Percentiles rank a stretch among this genome's conserved stretches.
These are phyloP conservation scores for Mucor plumbeus DNA, from an alignment of 371 early-diverging fungal species.

Conservation along the genomic window DNA sequence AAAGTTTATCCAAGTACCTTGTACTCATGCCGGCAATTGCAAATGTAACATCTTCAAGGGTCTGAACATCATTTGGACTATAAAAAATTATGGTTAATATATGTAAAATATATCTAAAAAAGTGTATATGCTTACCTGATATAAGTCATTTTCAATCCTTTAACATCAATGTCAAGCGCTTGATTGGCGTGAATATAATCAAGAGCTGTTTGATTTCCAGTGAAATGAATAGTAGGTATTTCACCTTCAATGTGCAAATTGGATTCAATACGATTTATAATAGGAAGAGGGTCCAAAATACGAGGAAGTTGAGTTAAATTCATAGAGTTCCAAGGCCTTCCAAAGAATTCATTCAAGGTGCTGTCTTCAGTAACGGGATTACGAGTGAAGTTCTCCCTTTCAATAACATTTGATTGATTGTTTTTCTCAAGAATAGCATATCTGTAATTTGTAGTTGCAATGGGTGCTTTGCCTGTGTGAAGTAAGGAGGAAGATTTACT, in stretches of 20 bases:
- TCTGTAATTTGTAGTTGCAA: constrained; percentile 8
- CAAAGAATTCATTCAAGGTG: constrained; percentile 26
- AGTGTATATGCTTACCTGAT: constrained; percentile 28
- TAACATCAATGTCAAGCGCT: constrained; percentile 14
- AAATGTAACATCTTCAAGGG: constrained; percentile 18
- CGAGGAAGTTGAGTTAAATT: constrained; percentile 11
- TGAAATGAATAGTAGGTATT: constrained; percentile 34
- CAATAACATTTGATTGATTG: not conserved
- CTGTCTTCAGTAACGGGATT: not conserved
- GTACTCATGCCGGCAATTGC: constrained; percentile 34
- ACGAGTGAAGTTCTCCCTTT: constrained; percentile 23
- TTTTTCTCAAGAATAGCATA: constrained; percentile 17
- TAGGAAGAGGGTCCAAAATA: constrained; percentile 12
- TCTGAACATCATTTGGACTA: constrained; percentile 14
- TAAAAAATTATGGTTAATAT: not conserved
- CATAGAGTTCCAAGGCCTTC: constrained; percentile 28
- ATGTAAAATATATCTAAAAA: not conserved
- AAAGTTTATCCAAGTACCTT: constrained; percentile 19
- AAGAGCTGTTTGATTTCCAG: constrained; percentile 20
- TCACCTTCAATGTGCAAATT: constrained; percentile 27
- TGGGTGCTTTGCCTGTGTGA: constrained; percentile 19
- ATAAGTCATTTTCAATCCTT: constrained; percentile 35
- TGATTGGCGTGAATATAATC: constrained; percentile 32
- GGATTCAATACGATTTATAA: constrained; percentile 27
- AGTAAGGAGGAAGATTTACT: constrained; percentile 7